Evolutionary conservation across 2,329 filamentous ascomycete species (phyloP), one percentile per base, ranked within the genome.

Genomic region (Fusarium domesticum): DNA sequence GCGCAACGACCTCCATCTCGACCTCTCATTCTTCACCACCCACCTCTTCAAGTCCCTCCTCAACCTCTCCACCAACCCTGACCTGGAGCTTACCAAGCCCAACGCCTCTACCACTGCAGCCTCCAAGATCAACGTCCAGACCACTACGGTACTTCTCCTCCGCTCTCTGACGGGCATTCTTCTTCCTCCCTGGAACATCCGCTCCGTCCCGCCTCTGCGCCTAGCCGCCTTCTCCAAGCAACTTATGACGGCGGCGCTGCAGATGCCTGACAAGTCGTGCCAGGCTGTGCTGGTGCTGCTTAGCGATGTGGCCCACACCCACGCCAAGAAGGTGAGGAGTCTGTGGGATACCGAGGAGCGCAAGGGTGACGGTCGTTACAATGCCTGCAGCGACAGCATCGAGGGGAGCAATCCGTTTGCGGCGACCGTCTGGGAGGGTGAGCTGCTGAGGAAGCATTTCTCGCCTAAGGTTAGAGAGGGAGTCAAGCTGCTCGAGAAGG

Each of bases 311-410:
- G 81, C 85, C 1, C 88, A 87, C 66, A 84, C 84, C 3, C 90
- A 98, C 64, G 84, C 84, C 37, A 84, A 83, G 57, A 95, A 92
- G 68, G 80, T 97, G 34, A 80, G 80, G 30, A 81, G 85, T n/a
- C 68, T 98, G 48, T 98, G 93, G 92, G 84, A 95, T 60, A 95
- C 90, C 0, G 92, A 97, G 64, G 93, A 97, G 72, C 78, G 92
- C 38, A 87, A 88, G 64, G 92, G 92, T 6, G 92, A 97, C 64
- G 93, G 93, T 3, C 80, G 85, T 1, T 97, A 88, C 61, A 86
- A 91, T 66, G 76, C 89, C 1, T 66, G 85, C 34, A 81, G 83
- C 35, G 76, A 78, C 19, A 87, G 85, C 52, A 79, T 95, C 4
- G 92, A 96, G 67, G 84, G 81, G 6, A 91, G 85, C 55, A 97